These are phyloP conservation scores for Penicillium sp. DNA, from an alignment of 2,329 filamentous ascomycete species.

Conservation along the genomic window DNA sequence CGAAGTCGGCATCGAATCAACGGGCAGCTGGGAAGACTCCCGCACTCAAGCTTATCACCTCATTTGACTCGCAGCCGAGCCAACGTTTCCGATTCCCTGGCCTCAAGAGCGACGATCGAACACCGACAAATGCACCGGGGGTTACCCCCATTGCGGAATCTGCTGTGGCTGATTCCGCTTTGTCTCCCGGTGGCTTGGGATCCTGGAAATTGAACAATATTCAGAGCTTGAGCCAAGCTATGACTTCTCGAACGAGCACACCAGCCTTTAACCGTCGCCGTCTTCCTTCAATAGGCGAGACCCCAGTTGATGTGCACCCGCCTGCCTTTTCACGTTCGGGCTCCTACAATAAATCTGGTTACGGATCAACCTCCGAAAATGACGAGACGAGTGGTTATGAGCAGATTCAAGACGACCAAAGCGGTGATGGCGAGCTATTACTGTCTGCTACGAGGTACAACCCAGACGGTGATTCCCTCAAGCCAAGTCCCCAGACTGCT, in stretches of 20 bases:
- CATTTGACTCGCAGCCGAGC: conserved; percentile 60
- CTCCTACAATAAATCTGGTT: conserved; percentile 45
- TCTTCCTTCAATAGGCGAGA: conserved; percentile 77
- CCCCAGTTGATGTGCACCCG: conserved; percentile 53
- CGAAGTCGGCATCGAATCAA: conserved; percentile 52
- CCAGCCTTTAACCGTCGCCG: conserved; percentile 62
- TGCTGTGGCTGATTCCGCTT: conserved; percentile 57
- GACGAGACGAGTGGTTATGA: conserved; percentile 28
- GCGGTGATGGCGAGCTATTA: conserved; percentile 38
- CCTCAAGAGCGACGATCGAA: conserved; percentile 56
- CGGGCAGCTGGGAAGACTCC: conserved; percentile 71
- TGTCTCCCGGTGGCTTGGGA: conserved; percentile 67
- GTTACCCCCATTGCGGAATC: conserved; percentile 85
- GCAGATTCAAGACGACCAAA: conserved; percentile 30
- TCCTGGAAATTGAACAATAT: conserved; percentile 57
- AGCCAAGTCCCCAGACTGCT: conserved; percentile 58
- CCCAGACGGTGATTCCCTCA: conserved; percentile 37
- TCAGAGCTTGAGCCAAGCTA: conserved; percentile 68
- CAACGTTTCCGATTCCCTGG: conserved; percentile 63
- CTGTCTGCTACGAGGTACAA: conserved; percentile 48
- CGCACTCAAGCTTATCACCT: conserved; percentile 85
- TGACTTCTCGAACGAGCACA: conserved; percentile 63
- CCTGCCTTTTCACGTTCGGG: conserved; percentile 41
- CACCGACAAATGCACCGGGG: conserved; percentile 73
- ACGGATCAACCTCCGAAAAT: conserved; percentile 49